phyloP scores from a whole-genome alignment of 352 stramenopile genomes.

The Phytophthora citricola region DNA sequence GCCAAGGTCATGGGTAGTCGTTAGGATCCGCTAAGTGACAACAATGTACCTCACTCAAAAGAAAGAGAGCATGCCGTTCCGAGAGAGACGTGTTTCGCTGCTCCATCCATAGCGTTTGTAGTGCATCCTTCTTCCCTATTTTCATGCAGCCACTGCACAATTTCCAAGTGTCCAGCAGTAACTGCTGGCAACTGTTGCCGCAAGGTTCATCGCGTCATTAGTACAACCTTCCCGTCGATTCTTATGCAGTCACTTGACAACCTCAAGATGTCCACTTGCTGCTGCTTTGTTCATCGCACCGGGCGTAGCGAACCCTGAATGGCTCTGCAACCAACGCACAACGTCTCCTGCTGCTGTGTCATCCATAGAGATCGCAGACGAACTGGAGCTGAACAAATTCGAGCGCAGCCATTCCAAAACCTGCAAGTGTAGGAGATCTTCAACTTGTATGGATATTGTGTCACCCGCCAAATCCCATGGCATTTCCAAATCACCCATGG shows the following conservation, averaged over 20 bases:
- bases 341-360: constrained; percentile 35
- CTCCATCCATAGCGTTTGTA: constrained; percentile 26
- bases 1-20: too few species aligned
- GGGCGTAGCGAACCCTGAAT: constrained; percentile 36
- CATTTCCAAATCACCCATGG: too few species aligned
- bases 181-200: not conserved
- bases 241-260: too few species aligned
- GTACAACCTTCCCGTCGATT: constrained; percentile 22
- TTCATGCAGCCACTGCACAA: constrained; percentile 29
- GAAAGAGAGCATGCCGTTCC: too few species aligned
- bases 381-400: constrained; percentile 43
- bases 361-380: constrained; percentile 40
- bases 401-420: constrained; percentile 41
- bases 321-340: constrained; percentile 35
- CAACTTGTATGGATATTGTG: too few species aligned
- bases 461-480: too few species aligned
- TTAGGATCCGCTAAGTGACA: too few species aligned
- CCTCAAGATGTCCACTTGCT: constrained; percentile 45
- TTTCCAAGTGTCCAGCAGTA: constrained; percentile 19
- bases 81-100: constrained; percentile 14
- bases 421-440: constrained; percentile 19
- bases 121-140: constrained; percentile 30
- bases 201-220: constrained; percentile 31
- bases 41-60: too few species aligned
- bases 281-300: constrained; percentile 68